These are phyloP conservation scores for Starmerella roubikii DNA, from an alignment of 805 yeast genomes.

Conservation along the genomic window DNA sequence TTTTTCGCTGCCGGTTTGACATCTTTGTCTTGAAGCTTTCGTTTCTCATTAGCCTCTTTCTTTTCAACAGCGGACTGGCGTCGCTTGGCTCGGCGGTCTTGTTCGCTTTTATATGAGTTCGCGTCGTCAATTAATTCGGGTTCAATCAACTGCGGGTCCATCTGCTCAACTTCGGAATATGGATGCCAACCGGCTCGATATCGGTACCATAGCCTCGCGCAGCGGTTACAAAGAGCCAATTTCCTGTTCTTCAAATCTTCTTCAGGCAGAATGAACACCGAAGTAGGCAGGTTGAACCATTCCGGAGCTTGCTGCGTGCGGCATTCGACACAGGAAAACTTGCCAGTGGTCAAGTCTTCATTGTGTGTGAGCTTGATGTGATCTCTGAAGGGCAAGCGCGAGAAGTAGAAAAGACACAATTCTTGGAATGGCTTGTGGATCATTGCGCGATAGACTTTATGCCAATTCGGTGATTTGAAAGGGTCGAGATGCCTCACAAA, in stretches of 20 bases:
- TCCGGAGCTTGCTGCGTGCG: conserved; percentile 37
- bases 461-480: conserved; percentile 59
- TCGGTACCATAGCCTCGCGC: conserved; percentile 84
- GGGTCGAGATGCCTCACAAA: conserved; percentile 66
- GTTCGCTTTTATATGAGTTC: conserved; percentile 21
- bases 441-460: conserved; percentile 59
- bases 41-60: conserved; percentile 13
- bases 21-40: conserved; percentile 5
- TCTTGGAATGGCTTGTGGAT: conserved; percentile 63
- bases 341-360: background rate
- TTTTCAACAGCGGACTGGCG: conserved; percentile 9
- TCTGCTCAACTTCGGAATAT: conserved; percentile 44
- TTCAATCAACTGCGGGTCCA: conserved; percentile 32
- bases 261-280: conserved; percentile 23
- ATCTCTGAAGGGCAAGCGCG: conserved; percentile 1
- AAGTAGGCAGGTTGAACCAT: conserved; percentile 67
- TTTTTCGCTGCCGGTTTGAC: conserved; percentile 16
- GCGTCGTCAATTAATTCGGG: conserved; percentile 46
- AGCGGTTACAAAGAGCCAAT: conserved; percentile 63
- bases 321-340: conserved; percentile 56
- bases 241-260: conserved; percentile 29
- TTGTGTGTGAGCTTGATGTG: background rate
- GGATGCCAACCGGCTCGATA: conserved; percentile 81
- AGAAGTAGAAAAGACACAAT: conserved; percentile 82
- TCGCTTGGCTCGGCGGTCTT: conserved; percentile 18